Conservation (phyloP, 2,329 filamentous ascomycete species). For the Aureobasidium sp. region DNA sequence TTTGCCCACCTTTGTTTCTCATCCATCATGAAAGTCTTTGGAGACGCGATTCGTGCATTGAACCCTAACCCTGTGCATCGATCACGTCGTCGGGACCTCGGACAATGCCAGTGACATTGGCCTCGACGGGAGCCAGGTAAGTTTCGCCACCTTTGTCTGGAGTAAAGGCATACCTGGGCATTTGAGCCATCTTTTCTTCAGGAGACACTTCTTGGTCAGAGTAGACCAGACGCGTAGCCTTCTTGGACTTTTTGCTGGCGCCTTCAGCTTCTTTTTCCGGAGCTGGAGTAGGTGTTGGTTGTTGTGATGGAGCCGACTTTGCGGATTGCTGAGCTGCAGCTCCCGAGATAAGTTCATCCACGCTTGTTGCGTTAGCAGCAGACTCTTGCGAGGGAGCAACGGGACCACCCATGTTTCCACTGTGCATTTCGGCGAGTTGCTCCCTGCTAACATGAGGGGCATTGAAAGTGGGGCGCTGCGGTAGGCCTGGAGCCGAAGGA, state of each 20-base stretch:
- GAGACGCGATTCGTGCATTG: not conserved
- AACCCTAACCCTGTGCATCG: slow-evolving; percentile 9
- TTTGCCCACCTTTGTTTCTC: slow-evolving; percentile 10
- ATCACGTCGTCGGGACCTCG: slow-evolving; percentile 14
- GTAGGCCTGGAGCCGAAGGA: slow-evolving; percentile 48
- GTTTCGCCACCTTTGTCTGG: slow-evolving; percentile 36
- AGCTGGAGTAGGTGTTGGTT: slow-evolving; percentile 2
- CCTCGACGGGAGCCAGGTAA: slow-evolving; percentile 18
- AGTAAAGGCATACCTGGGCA: slow-evolving; percentile 66
- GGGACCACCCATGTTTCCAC: slow-evolving; percentile 36
- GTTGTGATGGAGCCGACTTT: slow-evolving; percentile 9
- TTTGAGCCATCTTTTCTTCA: slow-evolving; percentile 77
- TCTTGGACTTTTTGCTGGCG: slow-evolving; percentile 41
- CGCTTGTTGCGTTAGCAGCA: slow-evolving; percentile 34
- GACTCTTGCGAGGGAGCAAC: slow-evolving; percentile 23
- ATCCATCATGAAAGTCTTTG: not conserved
- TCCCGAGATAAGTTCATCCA: slow-evolving; percentile 44
- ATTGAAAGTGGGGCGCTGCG: slow-evolving; percentile 51
- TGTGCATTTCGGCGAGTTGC: slow-evolving; percentile 49
- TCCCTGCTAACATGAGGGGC: slow-evolving; percentile 44
- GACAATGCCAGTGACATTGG: slow-evolving; percentile 18
- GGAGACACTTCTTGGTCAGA: slow-evolving; percentile 70
- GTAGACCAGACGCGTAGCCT: slow-evolving; percentile 64
- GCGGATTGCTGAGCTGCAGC: slow-evolving; percentile 25
- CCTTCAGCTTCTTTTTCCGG: slow-evolving; percentile 11